Conservation (phyloP, 176 grass and related monocot species). For the Aegilops sharonensis region DNA sequence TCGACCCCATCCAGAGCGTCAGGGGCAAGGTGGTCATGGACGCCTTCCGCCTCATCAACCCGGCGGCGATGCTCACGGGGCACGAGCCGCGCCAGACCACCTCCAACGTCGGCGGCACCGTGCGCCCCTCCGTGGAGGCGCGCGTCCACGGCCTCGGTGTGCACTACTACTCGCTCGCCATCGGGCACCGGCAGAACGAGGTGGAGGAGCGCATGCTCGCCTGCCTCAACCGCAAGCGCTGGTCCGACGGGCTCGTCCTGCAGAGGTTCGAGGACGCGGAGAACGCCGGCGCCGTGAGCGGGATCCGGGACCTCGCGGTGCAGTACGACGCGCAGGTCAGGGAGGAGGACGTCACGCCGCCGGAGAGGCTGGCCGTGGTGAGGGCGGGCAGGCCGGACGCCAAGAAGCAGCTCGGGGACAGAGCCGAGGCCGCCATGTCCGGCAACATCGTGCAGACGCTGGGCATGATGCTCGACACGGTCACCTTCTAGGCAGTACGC, state of each 20-base stretch:
- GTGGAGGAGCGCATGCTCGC: conserved; percentile 2
- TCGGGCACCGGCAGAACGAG: neutral
- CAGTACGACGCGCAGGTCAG: conserved; percentile 57
- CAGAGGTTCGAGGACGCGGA: neutral
- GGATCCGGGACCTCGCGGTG: conserved; percentile 47
- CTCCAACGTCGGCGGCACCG: conserved; percentile 59
- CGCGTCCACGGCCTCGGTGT: neutral
- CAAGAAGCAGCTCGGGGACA: conserved; percentile 61
- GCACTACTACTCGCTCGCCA: conserved; percentile 17
- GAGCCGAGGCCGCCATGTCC: conserved; percentile 52
- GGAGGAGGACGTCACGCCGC: conserved; percentile 61
- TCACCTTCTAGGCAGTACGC: neutral
- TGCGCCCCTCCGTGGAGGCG: conserved; percentile 54
- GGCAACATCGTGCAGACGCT: conserved; percentile 58
- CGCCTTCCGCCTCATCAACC: conserved; percentile 30
- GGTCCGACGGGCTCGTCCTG: neutral
- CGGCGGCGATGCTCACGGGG: conserved; percentile 49
- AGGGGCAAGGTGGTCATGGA: conserved; percentile 66
- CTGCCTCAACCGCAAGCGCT: neutral
- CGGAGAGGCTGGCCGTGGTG: conserved; percentile 59
- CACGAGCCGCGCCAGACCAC: conserved; percentile 66
- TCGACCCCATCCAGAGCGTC: conserved; percentile 82
- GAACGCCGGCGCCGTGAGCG: neutral
- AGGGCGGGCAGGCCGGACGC: conserved; percentile 59
- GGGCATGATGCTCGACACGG: conserved; percentile 62